A percentile compares a stretch with the other conserved stretches of the same genome.
These are phyloP conservation scores for Kuraishia floccosa DNA, from an alignment of 805 yeast genomes.

Conservation along the genomic window DNA sequence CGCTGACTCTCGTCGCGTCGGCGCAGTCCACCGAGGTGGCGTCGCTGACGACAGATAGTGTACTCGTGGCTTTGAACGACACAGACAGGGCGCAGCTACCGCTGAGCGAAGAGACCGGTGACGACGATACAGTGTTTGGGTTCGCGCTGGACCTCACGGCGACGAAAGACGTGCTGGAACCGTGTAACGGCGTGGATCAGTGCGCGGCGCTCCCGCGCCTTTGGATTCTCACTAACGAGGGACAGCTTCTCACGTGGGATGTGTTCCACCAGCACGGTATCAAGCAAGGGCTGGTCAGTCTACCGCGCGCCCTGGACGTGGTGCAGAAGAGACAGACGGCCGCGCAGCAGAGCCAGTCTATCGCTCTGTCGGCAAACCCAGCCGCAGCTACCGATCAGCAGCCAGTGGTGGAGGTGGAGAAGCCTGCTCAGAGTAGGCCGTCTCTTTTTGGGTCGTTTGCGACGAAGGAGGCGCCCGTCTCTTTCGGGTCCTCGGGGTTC, in stretches of 20 bases:
- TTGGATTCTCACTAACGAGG: constrained; percentile 51
- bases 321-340: not conserved
- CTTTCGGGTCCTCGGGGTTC: constrained; percentile 6
- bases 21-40: constrained; percentile 57
- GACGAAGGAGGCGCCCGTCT: not conserved
- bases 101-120: constrained; percentile 48
- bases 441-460: constrained; percentile 1
- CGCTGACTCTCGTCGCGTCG: constrained; percentile 37
- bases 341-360: no score
- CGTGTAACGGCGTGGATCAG: constrained; percentile 46
- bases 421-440: no score
- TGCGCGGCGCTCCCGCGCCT: constrained; percentile 56
- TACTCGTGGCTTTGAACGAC: constrained; percentile 49
- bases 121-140: constrained; percentile 67
- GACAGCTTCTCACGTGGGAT: constrained; percentile 54
- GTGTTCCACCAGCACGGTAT: constrained; percentile 46
- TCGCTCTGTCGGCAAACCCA: no score
- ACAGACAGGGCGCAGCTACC: constrained; percentile 67
- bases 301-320: not conserved
- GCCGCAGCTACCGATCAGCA: no score
- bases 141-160: constrained; percentile 48
- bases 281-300: constrained; percentile 10
- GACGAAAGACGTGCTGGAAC: constrained; percentile 30
- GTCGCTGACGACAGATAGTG: constrained; percentile 23
- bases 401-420: not conserved